Base-by-base conservation (phyloP, 1,139 yeast species). In the Waltiozyma sp. region DNA sequence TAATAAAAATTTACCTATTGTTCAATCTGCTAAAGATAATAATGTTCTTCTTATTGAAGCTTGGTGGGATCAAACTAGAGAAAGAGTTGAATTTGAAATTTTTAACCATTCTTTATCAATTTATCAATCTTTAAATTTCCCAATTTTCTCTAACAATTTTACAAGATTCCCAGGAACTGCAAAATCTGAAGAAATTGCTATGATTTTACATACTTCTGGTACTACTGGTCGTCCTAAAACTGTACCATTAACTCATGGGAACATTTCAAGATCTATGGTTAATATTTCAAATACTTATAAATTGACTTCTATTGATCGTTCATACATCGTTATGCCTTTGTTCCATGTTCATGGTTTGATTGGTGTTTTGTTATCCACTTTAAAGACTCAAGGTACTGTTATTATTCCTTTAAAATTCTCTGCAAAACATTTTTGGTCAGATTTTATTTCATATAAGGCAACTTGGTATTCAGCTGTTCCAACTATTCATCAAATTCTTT, bases 381-480 rank as follows among this genome's bases (percentile, higher is more conserved):
- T 80, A 41, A 69, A 73, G 19, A 66, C 79, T 1, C 77, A 77
- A n/a, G 84, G 85, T 28, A 58, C 76, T 1, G 80, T 69, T 2
- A 69, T 80, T 16, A 65, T 80, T 21, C 83, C 86, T 19, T 57
- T 69, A 15, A 66, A 61, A 54, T 80, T 80, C 61, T 72, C 80
- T 26, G 85, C 86, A 3, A 58, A 62, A 33, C 58, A 57, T 14
- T 80, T 80, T 59, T 80, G 85, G 82, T 46, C 55, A 4, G 78
- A 80, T 45, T 79, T 75, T 51, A 58, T 62, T 43, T 52, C 55
- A 24, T 66, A 68, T 55, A 51, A 59, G 7, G 80, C 81, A 45
- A 77, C 64, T 46, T 80, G 87, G 86, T 80, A 77, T 60, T 75
- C 83, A 41, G 85, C 86, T 8, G 86, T 80, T 8, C 86, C 87